phyloP scores from a whole-genome alignment of 2,329 filamentous ascomycete genomes.

The Huntiella bhutanensis region DNA sequence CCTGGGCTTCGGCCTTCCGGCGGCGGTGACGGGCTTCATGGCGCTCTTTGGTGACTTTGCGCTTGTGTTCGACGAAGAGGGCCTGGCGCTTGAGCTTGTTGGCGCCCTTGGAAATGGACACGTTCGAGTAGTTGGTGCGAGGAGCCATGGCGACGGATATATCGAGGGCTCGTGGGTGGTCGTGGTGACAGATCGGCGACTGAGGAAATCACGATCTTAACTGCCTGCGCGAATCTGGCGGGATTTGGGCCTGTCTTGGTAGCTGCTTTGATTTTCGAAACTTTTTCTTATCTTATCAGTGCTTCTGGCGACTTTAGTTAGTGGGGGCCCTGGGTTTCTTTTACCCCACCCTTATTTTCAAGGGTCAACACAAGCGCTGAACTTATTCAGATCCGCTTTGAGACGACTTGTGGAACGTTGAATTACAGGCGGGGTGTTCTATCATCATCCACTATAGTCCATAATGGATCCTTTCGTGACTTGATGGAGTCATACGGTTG shows the following conservation, averaged over 20 bases:
- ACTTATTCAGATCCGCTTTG: not conserved
- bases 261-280: too few relatives aligned
- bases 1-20: conserved; percentile 69
- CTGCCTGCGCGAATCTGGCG: too few relatives aligned
- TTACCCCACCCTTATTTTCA: not conserved
- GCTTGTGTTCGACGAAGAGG: conserved; percentile 65
- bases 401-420: not conserved
- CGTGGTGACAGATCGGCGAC: too few relatives aligned
- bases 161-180: not conserved
- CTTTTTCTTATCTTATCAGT: conserved; percentile 10
- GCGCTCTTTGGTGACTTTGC: conserved; percentile 50
- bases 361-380: not conserved
- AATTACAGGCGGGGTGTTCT: not conserved
- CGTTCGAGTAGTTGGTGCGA: conserved; percentile 14
- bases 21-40: conserved; percentile 59
- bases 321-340: not conserved
- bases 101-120: conserved; percentile 26
- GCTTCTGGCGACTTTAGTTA: not conserved
- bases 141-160: not conserved
- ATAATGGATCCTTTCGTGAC: not conserved
- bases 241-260: too few relatives aligned
- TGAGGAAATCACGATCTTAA: too few relatives aligned
- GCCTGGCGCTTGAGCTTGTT: conserved; percentile 70
- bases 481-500: conserved; percentile 1
- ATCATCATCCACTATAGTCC: conserved; percentile 2